Conservation (phyloP, 257 asterid species). For the Solanum pimpinellifolium region DNA sequence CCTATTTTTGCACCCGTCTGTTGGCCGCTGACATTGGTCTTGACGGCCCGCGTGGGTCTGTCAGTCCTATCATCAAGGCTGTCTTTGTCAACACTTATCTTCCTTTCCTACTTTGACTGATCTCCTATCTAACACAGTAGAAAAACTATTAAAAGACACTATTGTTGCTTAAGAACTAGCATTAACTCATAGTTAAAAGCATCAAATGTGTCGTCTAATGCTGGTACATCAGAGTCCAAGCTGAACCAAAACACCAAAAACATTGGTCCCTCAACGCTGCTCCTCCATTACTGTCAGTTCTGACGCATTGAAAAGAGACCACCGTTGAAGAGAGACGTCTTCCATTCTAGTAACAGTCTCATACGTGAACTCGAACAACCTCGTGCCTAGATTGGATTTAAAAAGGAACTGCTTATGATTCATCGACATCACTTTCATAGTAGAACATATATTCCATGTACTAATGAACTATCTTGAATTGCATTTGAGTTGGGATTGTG, state of each 20-base stretch:
- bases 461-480: not conserved
- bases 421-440: not conserved
- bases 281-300: not conserved
- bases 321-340: not conserved
- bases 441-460: not conserved
- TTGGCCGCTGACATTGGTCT: no score
- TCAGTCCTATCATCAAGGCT: no score
- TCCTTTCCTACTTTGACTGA: no score
- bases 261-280: not conserved
- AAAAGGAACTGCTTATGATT: not conserved
- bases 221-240: not conserved
- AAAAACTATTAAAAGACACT: no score
- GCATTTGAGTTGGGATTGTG: not conserved
- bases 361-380: not conserved
- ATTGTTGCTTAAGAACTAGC: no score
- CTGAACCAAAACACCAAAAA: not conserved
- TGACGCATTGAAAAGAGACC: not conserved
- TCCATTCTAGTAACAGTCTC: not conserved
- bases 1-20: no score
- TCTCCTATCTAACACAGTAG: no score
- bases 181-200: no score
- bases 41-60: no score
- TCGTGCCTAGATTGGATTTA: not conserved
- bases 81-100: no score
- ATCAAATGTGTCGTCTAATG: no score